Percentiles rank a stretch among this genome's conserved stretches.
phyloP scores from a whole-genome alignment of 257 asterid genomes.

The Buddleja alternifolia region DNA sequence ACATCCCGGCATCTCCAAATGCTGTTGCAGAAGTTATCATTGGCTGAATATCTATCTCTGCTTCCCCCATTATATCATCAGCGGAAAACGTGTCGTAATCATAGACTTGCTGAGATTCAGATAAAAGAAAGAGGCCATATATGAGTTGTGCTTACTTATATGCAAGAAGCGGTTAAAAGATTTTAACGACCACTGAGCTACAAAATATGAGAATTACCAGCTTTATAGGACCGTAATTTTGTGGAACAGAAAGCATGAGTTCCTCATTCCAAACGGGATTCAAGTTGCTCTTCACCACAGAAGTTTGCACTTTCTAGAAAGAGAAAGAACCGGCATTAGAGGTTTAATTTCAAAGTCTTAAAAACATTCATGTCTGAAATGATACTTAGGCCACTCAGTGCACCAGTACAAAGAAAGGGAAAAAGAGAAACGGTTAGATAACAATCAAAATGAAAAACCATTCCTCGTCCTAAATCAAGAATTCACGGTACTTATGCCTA shows the following conservation, averaged over 20 bases:
- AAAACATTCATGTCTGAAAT: background rate
- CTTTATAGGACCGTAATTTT: constrained; percentile 70
- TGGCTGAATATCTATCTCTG: constrained; percentile 91
- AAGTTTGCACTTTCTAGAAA: constrained; percentile 77
- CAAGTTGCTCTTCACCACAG: constrained; percentile 76
- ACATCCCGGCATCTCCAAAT: constrained; percentile 79
- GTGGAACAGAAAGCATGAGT: constrained; percentile 94
- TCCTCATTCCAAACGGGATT: constrained; percentile 97
- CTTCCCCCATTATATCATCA: constrained; percentile 97
- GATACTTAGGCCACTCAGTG: background rate
- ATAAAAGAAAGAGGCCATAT: background rate
- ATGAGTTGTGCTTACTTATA: background rate
- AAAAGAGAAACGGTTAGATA: too few species aligned
- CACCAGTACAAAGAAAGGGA: background rate
- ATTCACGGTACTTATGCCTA: too few species aligned
- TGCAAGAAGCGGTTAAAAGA: background rate
- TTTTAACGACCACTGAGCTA: background rate
- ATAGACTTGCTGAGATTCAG: constrained; percentile 65
- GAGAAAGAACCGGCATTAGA: constrained; percentile 31
- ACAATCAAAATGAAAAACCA: too few species aligned
- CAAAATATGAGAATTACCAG: constrained; percentile 55
- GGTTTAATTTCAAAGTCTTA: constrained; percentile 3
- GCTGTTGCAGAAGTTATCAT: constrained; percentile 94
- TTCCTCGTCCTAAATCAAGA: too few species aligned
- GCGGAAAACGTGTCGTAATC: constrained; percentile 94